Evolutionary conservation across 768 basidiomycete genomes (phyloP), one percentile per base, ranked within the genome.

Genomic region (Lactarius psammicola): DNA sequence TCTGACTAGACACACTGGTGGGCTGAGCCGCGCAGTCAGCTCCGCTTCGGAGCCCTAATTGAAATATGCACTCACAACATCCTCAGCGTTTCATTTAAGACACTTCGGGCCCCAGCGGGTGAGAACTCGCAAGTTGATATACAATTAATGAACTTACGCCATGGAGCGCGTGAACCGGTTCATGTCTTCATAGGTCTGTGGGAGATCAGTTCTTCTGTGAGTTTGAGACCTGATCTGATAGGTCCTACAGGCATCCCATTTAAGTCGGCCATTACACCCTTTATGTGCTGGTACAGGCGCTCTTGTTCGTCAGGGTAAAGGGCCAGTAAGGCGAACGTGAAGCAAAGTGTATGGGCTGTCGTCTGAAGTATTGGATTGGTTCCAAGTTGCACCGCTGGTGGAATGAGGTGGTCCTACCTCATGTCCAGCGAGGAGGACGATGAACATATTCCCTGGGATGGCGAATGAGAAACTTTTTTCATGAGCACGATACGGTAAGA

Each of bases 291-390:
- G 62, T 73, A 78, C 36, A 79, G 64, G 54, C 72, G 76, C 60
- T 77, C 80, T 70, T 83, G 82, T 60, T 79, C 76, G 1, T 80
- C 78, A 0, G 73, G 75, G 67, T 79, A 72, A 15, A 81, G 70
- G n/a, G n/a, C n/a, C n/a, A n/a, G n/a, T n/a, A n/a, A n/a, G n/a
- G n/a, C n/a, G n/a, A n/a, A n/a, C n/a, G n/a, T n/a, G n/a, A n/a
- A n/a, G n/a, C n/a, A n/a, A n/a, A n/a, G n/a, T n/a, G n/a, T n/a
- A n/a, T n/a, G n/a, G n/a, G n/a, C n/a, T n/a, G n/a, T n/a, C n/a
- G n/a, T n/a, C n/a, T n/a, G n/a, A n/a, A n/a, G n/a, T n/a, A n/a
- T n/a, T n/a, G 13, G 38, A 28, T 7, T 4, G 17, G 31, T 20
- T 44, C 36, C n/a, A n/a, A n/a, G n/a, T n/a, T n/a, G n/a, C n/a